Evolutionary conservation across 768 basidiomycete species (phyloP).

Genomic region (Phaeotremella skinneri): DNA sequence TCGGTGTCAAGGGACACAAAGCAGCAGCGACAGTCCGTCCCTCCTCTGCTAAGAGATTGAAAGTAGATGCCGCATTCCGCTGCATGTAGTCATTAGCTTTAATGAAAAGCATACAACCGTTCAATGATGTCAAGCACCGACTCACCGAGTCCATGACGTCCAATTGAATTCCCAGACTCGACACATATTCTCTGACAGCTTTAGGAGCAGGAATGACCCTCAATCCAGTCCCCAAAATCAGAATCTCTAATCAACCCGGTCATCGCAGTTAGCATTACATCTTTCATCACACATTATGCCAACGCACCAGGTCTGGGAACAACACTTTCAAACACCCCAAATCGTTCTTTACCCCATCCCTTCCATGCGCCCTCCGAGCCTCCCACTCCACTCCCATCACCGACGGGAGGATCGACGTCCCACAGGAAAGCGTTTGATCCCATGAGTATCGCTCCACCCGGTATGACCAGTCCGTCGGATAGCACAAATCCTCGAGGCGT

Average conservation of each 20-base stretch:
- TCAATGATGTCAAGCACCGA: slow-evolving; percentile 12
- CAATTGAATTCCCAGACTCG: slow-evolving; percentile 73
- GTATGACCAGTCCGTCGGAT: slow-evolving; percentile 65
- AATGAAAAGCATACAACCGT: not conserved
- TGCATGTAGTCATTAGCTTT: slow-evolving; percentile 21
- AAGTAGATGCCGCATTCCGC: slow-evolving; percentile 94
- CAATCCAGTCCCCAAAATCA: slow-evolving; percentile 83
- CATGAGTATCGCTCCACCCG: slow-evolving; percentile 75
- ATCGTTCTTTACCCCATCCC: slow-evolving; percentile 71
- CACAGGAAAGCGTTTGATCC: slow-evolving; percentile 85
- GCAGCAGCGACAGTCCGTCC: slow-evolving; percentile 89
- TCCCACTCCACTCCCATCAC: slow-evolving; percentile 16
- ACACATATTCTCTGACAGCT: slow-evolving; percentile 65
- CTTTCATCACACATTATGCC: not conserved
- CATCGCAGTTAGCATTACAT: not conserved
- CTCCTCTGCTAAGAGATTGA: slow-evolving; percentile 89
- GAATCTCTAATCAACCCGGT: slow-evolving; percentile 63
- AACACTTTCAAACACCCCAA: slow-evolving; percentile 76
- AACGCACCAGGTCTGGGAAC: slow-evolving; percentile 79
- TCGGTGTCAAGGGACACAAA: slow-evolving; percentile 27
- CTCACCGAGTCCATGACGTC: slow-evolving; percentile 85
- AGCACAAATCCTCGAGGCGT: slow-evolving; percentile 46
- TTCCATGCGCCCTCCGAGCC: slow-evolving; percentile 28
- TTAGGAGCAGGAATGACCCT: slow-evolving; percentile 69
- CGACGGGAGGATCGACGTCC: slow-evolving; percentile 65